Base-by-base conservation (phyloP, 371 early-diverging fungal genomes). In the Mortierella sp. region DNA sequence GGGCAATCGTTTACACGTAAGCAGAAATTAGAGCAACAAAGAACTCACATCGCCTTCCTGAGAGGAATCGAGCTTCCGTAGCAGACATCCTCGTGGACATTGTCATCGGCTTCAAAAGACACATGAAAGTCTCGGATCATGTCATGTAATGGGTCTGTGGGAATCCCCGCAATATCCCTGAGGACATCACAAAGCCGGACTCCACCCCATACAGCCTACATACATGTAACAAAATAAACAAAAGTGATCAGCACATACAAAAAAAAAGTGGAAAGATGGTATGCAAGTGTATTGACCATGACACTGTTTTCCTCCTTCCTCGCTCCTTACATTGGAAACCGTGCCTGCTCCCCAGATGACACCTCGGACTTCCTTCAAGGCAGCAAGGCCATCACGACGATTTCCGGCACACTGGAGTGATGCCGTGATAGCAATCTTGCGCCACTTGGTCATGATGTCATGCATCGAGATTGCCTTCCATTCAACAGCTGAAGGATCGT, bases 21-120 rank as follows among this genome's bases (percentile, higher is more conserved):
- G 11, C 7, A 34, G 37, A 7, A 19, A 26, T 9, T 7, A 11
- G 8, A 27, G 27, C 26, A 0, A 14, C 7, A 8, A 37, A 4
- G 60, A n/a, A n/a, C 81, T 66, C 84, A 85, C 88, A 94, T 75
- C 7, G 90, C 95, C 76, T 92, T 94, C 43, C 84, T 79, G 28
- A 93, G 79, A 11, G 95, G 95, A 21, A 96, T 90, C 4, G 93
- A 92, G 39, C 93, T 90, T 6, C 93, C 95, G 73, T 96, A 96
- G 52, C 89, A 85, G 28, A 64, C 82, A 51, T 91, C 90, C 47
- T 92, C 91, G 28, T 84, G 81, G 31, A 90, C 90, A 58, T 89
- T 84, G 63, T 89, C 93, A 32, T 93, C 87, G 11, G 89, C 86
- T 17, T 88, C 85, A 71, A 95, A 92, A 19, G 87, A 82, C 26